Evolutionary conservation across 169 alveolate genomes (phyloP), one percentile per base, ranked within the genome.

Genomic region (Plasmodium blacklocki): DNA sequence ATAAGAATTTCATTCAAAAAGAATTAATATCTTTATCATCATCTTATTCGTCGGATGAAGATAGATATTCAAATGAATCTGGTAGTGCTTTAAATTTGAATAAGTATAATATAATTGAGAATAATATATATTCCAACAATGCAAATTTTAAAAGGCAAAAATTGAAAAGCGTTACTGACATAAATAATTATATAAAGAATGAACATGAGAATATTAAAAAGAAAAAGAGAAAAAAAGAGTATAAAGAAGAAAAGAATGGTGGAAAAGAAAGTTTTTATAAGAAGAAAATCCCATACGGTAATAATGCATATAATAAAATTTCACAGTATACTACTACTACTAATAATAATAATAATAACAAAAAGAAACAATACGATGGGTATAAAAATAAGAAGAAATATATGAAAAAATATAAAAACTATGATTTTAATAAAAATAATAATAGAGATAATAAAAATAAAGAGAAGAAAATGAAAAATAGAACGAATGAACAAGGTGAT

Each of bases 121-220:
- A 78, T 58, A 78, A 78, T 45, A 78, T 78, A 78, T 78, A 78
- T 67, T 78, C 89, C 7, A 78, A 63, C 54, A 78, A 78, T 70
- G 89, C 89, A 19, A 78, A 78, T 50, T 21, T 47, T 21, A 66
- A 78, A 56, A 78, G 78, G 56, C 68, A 49, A 78, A 78, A 50
- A 50, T 19, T 78, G 50, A 39, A 43, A 50, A 73, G 54, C 11
- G 50, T 64, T 29, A 54, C 18, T 43, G 83, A 49, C 29, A 43
- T 50, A 11, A 15, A 18, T 15, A 45, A 19, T 21, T 23, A 19
- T 72, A 14, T 72, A 72, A 60, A 29, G 47, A 72, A 9, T 50
- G 63, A 72, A 72, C 52, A 45, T 50, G 71, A 78, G 18, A 26
- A 64, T 39, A 63, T 49, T 43, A 78, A 50, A 63, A 59, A 66